Conservation (phyloP, 768 basidiomycete genomes). For the Agaricus blazei region DNA sequence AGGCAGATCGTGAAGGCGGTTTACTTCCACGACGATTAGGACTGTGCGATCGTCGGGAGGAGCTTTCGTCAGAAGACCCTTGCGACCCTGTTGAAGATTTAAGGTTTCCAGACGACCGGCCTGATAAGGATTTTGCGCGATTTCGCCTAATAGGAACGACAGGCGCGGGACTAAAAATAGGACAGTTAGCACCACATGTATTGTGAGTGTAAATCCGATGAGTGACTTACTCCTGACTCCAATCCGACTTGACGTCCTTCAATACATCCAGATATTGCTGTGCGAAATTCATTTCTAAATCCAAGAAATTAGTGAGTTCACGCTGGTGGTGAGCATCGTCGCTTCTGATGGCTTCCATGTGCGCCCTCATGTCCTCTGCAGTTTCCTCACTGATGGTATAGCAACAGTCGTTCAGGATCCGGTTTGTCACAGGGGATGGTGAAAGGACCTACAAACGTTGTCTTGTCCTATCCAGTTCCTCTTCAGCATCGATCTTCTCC, state of each 20-base stretch:
- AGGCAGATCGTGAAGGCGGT: constrained; percentile 47
- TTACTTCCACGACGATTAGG: constrained; percentile 29
- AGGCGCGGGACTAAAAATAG: background rate
- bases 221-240: constrained; percentile 52
- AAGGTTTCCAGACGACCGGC: background rate
- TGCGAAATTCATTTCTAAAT: constrained; percentile 70
- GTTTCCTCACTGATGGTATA: constrained; percentile 67
- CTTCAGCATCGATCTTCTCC: constrained; percentile 72
- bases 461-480: constrained; percentile 68
- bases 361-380: constrained; percentile 74
- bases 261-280: constrained; percentile 71
- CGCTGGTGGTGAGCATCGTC: constrained; percentile 68
- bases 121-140: background rate
- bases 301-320: constrained; percentile 67
- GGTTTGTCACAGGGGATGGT: background rate
- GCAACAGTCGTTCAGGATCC: background rate
- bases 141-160: background rate
- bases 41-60: constrained; percentile 11
- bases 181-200: background rate
- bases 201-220: constrained; percentile 16
- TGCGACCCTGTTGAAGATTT: constrained; percentile 10
- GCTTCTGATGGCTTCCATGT: constrained; percentile 78
- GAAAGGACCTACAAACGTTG: constrained; percentile 57
- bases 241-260: constrained; percentile 59
- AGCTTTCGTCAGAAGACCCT: constrained; percentile 34